Conservation (phyloP, 192 early-diverging fungal species). For the Umbelopsis ramanniana region DNA sequence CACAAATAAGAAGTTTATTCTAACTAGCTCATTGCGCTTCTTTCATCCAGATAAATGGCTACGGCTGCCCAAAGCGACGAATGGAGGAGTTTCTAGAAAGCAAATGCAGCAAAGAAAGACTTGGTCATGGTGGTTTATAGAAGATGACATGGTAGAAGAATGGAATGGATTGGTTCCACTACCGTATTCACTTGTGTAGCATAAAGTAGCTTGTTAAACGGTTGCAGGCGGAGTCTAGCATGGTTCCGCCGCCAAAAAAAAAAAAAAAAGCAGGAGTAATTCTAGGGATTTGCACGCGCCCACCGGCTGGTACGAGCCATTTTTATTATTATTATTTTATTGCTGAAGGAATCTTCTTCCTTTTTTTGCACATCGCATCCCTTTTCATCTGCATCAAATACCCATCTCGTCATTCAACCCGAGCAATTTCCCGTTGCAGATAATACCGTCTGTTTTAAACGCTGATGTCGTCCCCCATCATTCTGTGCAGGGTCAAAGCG, state of each 20-base stretch:
- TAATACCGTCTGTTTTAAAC: neutral
- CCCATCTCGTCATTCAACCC: neutral
- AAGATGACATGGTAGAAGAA: slow-evolving; percentile 22
- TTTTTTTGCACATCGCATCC: neutral
- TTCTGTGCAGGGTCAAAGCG: slow-evolving; percentile 62
- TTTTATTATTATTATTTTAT: slow-evolving; percentile 21
- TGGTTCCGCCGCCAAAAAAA: neutral
- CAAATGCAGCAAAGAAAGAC: neutral
- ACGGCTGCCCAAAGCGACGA: neutral
- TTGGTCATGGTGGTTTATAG: slow-evolving; percentile 20
- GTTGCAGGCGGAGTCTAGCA: neutral
- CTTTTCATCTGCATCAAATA: slow-evolving; percentile 5
- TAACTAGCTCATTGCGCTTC: neutral
- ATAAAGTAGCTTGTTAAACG: neutral
- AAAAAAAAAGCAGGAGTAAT: too few relatives aligned
- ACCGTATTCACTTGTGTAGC: slow-evolving; percentile 11
- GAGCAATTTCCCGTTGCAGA: neutral
- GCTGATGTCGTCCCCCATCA: slow-evolving; percentile 21
- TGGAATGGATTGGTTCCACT: slow-evolving; percentile 16
- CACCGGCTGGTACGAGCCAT: neutral
- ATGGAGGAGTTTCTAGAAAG: slow-evolving; percentile 5
- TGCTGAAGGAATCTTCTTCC: neutral
- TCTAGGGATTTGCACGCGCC: too few relatives aligned
- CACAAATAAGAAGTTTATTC: neutral
- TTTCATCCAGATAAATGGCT: neutral